Evolutionary conservation across 2,329 filamentous ascomycete genomes (phyloP), one percentile per base, ranked within the genome.

Genomic region (Nothomitra cinnamomea): DNA sequence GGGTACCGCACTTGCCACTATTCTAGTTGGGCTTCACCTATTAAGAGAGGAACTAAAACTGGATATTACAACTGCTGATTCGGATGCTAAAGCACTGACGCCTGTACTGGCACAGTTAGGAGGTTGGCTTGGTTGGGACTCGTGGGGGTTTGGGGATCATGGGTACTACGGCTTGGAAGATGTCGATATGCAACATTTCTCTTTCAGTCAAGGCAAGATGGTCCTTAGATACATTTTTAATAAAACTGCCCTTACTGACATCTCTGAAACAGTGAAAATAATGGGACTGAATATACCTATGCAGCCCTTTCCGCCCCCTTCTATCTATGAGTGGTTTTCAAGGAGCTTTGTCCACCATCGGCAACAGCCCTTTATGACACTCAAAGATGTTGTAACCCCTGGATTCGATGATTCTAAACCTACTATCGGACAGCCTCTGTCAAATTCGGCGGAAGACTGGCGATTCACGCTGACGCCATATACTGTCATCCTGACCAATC

Each of bases 1-100:
- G 43, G 73, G 76, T 54, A 81, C 80, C 53, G 74, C 84, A 35
- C 70, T 83, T 63, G 77, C 85, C 61, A 73, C 85, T 52, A 76
- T 90, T 38, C 71, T 94, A 58, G 71, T 82, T 40, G 83, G 79
- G 0, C 71, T 98, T 12, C 92, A 98, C 67, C 72, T 96, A 2
- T 71, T 94, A n/a, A 76, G 85, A 0, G 90, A 98, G 65, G 92
- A 98, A 64, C 76, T 85, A 57, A 96, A 94, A 63, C 75, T 98
- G 1, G 79, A 86, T 56, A 76, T 82, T 2, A 68, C 72, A 53
- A 71, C 72, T 45, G 67, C 69, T n/a, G 72, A 76, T 57, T 64
- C 67, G n/a, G 67, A 71, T 10, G 66, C 63, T 49, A 66, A 65
- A 19, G 68, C 72, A 42, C 67, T 96, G 21, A 78, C 79, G n/a